A percentile compares a stretch with the other conserved stretches of the same genome.
These are phyloP conservation scores for Xylaria sp. DNA, from an alignment of 2,329 filamentous ascomycete genomes.

Conservation along the genomic window DNA sequence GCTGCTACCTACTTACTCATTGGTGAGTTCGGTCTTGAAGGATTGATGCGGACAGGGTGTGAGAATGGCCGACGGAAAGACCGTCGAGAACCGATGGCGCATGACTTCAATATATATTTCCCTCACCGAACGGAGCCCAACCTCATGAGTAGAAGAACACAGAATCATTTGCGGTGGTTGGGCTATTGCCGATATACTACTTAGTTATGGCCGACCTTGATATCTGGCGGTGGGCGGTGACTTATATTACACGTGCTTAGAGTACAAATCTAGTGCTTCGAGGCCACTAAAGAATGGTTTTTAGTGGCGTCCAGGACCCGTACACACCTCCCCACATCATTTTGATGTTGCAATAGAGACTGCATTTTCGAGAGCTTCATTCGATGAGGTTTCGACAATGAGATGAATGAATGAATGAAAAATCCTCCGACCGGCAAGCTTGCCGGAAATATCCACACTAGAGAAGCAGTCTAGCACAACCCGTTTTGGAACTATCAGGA, in stretches of 20 bases:
- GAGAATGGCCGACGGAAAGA: background rate
- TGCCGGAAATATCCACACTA: conserved; percentile 8
- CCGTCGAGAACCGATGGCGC: conserved; percentile 11
- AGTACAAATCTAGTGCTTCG: conserved; percentile 13
- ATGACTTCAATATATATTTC: background rate
- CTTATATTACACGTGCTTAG: no score
- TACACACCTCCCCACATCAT: conserved; percentile 11
- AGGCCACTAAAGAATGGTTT: background rate
- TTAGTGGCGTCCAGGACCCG: background rate
- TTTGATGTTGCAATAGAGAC: background rate
- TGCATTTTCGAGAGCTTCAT: background rate
- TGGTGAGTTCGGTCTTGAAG: background rate
- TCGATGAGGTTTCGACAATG: background rate
- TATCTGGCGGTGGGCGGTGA: background rate
- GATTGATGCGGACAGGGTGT: conserved; percentile 1
- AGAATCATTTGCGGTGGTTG: no score
- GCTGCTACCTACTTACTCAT: background rate
- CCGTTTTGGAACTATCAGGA: background rate
- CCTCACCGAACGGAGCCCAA: background rate
- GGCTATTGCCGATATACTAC: no score
- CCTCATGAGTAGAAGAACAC: background rate
- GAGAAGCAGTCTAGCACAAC: background rate
- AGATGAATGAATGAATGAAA: conserved; percentile 25
- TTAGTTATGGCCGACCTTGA: no score
- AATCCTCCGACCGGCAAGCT: background rate